Conservation (phyloP, 495 filamentous ascomycete genomes). For the Cladorrhinum samala region DNA sequence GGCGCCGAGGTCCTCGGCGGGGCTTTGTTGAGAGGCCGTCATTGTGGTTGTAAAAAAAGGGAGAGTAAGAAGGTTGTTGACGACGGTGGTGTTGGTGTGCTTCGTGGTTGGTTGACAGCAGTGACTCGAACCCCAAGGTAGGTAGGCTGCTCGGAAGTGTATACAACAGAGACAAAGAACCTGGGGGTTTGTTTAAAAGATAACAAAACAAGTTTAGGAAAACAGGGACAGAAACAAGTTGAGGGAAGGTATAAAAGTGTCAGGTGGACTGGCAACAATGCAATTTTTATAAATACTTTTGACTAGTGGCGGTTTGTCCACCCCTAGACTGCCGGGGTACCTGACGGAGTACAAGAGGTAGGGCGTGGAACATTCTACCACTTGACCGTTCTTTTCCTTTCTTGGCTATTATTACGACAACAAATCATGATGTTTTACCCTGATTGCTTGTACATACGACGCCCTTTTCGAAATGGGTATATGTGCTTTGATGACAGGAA, state of each 20-base stretch:
- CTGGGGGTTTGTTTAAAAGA: background rate
- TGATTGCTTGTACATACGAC: background rate
- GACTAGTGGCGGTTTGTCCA: background rate
- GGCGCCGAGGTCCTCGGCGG: slow-evolving; percentile 33
- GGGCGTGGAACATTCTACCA: background rate
- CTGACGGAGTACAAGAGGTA: background rate
- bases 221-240: background rate
- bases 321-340: background rate
- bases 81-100: slow-evolving; percentile 1
- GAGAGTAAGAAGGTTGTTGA: background rate
- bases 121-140: background rate
- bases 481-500: background rate
- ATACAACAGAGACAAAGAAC: background rate
- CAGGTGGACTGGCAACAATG: background rate
- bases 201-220: background rate
- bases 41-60: slow-evolving; percentile 10
- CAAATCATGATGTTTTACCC: background rate
- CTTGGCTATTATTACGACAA: background rate
- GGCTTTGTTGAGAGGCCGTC: slow-evolving; percentile 10
- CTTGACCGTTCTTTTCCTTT: background rate
- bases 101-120: background rate
- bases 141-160: too few species aligned
- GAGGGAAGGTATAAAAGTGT: background rate
- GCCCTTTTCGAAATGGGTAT: background rate
- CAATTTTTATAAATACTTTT: background rate